Percentiles rank a stretch among this genome's conserved stretches.
phyloP scores from a whole-genome alignment of 768 basidiomycete genomes.

The Trametes cinnabarina region DNA sequence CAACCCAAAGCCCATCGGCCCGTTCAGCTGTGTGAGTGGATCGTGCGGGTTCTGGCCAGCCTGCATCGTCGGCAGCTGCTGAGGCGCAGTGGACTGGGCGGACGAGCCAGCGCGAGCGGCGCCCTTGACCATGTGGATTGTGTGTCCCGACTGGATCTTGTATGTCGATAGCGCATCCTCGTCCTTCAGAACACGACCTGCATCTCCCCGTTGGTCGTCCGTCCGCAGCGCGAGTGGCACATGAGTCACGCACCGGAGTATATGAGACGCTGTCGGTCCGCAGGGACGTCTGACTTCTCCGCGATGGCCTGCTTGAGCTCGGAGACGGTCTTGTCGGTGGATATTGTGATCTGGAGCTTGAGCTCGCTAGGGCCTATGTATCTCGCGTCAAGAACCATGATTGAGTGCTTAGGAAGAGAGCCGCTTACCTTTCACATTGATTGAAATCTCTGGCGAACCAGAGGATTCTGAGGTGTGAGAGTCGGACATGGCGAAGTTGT shows the following conservation, averaged over 20 bases:
- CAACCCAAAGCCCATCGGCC: constrained; percentile 71
- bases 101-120: constrained; percentile 47
- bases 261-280: constrained; percentile 86
- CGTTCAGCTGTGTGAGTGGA: constrained; percentile 81
- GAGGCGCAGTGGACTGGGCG: constrained; percentile 43
- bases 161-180: constrained; percentile 80
- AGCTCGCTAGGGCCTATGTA: constrained; percentile 82
- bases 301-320: constrained; percentile 93
- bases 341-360: constrained; percentile 85
- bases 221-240: background rate
- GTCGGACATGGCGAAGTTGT: constrained; percentile 9
- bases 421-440: constrained; percentile 66
- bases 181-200: constrained; percentile 51
- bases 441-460: constrained; percentile 29
- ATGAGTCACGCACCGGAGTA: constrained; percentile 67
- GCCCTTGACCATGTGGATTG: constrained; percentile 93
- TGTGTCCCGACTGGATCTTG: constrained; percentile 88
- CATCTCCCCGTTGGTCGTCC: constrained; percentile 40
- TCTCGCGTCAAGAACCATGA: background rate
- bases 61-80: constrained; percentile 80
- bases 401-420: too few relatives aligned
- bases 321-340: constrained; percentile 76
- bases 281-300: constrained; percentile 78
- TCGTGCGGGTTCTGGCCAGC: constrained; percentile 87
- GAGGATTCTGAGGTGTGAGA: constrained; percentile 10